Percentiles rank a stretch among this genome's conserved stretches.
Conservation (phyloP, 2,329 filamentous ascomycete species). For the Exophiala oligosperma region DNA sequence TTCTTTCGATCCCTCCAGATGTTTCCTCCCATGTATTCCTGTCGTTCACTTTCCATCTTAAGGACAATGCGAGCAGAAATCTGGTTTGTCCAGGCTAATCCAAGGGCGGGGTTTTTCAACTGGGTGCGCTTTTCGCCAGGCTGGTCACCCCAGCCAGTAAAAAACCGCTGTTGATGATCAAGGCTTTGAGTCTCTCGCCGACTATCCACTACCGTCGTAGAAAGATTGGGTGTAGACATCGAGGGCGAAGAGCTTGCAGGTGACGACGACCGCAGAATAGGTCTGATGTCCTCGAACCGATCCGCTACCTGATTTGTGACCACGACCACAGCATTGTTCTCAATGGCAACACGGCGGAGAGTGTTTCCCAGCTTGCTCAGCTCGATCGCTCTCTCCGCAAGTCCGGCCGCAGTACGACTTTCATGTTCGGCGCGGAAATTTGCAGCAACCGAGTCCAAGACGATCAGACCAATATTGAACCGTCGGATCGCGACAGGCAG, state of each 20-base stretch:
- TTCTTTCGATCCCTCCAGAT: constrained; percentile 36
- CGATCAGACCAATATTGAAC: constrained; percentile 74
- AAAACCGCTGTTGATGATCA: constrained; percentile 90
- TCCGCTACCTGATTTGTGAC: constrained; percentile 96
- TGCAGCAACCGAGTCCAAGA: constrained; percentile 89
- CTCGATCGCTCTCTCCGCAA: constrained; percentile 75
- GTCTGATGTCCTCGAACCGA: constrained; percentile 58
- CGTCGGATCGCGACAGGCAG: constrained; percentile 79
- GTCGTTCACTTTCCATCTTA: constrained; percentile 61
- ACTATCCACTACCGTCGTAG: constrained; percentile 1
- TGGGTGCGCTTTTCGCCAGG: constrained; percentile 15
- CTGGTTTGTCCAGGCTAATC: constrained; percentile 89
- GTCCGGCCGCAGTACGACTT: constrained; percentile 45
- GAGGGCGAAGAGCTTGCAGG: constrained; percentile 21
- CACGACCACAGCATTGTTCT: constrained; percentile 77
- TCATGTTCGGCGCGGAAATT: constrained; percentile 86
- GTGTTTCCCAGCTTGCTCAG: constrained; percentile 73
- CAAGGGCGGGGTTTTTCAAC: constrained; percentile 82
- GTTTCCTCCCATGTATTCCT: constrained; percentile 36
- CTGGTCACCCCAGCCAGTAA: constrained; percentile 90
- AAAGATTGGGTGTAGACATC: neutral
- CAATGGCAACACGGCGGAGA: constrained; percentile 72
- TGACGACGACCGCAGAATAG: constrained; percentile 12
- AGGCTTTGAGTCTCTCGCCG: constrained; percentile 64
- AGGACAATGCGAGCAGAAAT: constrained; percentile 79